Percentiles rank a stretch among this genome's conserved stretches.
Evolutionary conservation across 1,284 basidiomycete species (phyloP).

Genomic region (Phylloporus sp.): DNA sequence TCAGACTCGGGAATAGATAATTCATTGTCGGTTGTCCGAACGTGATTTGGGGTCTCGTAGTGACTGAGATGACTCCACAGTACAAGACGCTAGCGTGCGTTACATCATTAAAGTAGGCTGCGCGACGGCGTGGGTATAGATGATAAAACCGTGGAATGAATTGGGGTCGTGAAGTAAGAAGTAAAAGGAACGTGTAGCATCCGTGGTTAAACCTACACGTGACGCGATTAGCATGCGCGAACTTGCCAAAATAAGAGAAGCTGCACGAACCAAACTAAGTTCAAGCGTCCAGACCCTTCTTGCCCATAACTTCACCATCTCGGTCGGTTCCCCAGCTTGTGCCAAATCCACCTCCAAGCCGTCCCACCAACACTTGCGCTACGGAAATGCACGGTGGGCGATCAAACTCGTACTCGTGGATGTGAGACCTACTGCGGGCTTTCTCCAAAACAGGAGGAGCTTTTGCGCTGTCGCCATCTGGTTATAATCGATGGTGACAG

Average conservation of each 20-base stretch:
- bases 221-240: conserved; percentile 3
- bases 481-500: conserved; percentile 81
- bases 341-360: conserved; percentile 90
- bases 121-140: conserved; percentile 34
- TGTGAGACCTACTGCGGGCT: conserved; percentile 82
- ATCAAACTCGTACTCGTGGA: not conserved
- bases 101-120: conserved; percentile 33
- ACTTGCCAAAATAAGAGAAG: not conserved
- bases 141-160: conserved; percentile 25
- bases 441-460: conserved; percentile 96
- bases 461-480: conserved; percentile 99
- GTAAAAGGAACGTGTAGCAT: conserved; percentile 10
- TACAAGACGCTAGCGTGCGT: conserved; percentile 33
- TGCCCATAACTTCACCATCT: conserved; percentile 90
- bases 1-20: too few relatives aligned
- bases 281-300: conserved; percentile 99
- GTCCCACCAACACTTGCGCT: conserved; percentile 99
- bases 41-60: too few relatives aligned
- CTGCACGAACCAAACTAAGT: conserved; percentile 81
- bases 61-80: too few relatives aligned
- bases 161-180: conserved; percentile 23
- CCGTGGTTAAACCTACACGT: conserved; percentile 24
- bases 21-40: too few relatives aligned
- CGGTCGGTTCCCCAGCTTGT: conserved; percentile 53
- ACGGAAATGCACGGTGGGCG: conserved; percentile 10